Percentiles rank a stretch among this genome's conserved stretches.
Evolutionary conservation across 1,284 basidiomycete genomes (phyloP).

Genomic region (Ganoderma lucidum): DNA sequence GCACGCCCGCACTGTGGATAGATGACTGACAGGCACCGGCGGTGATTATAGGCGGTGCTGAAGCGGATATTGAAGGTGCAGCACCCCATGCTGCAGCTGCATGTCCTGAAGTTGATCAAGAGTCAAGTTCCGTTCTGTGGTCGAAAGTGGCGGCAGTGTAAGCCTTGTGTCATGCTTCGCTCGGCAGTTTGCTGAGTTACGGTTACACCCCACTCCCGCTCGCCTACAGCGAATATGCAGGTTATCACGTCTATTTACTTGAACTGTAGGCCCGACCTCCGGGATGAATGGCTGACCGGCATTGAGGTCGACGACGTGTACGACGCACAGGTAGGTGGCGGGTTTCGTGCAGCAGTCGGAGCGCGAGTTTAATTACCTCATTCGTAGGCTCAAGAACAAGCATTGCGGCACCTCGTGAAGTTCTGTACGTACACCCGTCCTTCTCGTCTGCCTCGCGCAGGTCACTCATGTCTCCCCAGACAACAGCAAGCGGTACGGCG

Average conservation of each 20-base stretch:
- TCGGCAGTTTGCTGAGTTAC: slow-evolving; percentile 2
- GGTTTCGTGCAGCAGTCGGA: not conserved
- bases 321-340: slow-evolving; percentile 71
- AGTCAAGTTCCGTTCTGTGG: slow-evolving; percentile 99
- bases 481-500: slow-evolving; percentile 83
- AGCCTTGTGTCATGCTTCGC: slow-evolving; percentile 36
- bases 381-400: slow-evolving; percentile 90
- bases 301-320: slow-evolving; percentile 92
- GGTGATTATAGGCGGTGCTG: slow-evolving; percentile 77
- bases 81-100: slow-evolving; percentile 94
- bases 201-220: slow-evolving; percentile 1
- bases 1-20: not conserved
- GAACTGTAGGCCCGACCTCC: slow-evolving; percentile 94
- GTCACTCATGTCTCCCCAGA: slow-evolving; percentile 52
- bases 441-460: slow-evolving; percentile 9
- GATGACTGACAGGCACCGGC: slow-evolving; percentile 24
- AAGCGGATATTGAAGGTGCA: slow-evolving; percentile 95
- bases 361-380: slow-evolving; percentile 9
- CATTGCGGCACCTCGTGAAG: slow-evolving; percentile 92
- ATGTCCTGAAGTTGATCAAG: slow-evolving; percentile 98
- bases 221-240: slow-evolving; percentile 93
- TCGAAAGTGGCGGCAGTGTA: slow-evolving; percentile 97
- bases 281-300: slow-evolving; percentile 98
- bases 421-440: slow-evolving; percentile 72
- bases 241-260: slow-evolving; percentile 99